Conservation (phyloP, 179 eudicot genomes). For the Amaranthus tricolor region DNA sequence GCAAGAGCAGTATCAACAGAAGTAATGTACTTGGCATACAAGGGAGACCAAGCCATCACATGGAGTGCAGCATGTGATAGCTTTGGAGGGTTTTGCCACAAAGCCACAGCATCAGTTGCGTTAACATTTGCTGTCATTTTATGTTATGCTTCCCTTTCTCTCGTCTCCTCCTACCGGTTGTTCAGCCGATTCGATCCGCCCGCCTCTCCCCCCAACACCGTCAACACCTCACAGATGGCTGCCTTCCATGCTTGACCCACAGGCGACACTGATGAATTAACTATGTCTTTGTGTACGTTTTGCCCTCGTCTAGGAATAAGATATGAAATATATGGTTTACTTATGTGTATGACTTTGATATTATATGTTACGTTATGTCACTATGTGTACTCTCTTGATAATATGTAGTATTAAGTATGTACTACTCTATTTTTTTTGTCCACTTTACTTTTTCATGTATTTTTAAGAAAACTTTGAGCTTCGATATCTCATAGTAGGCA, state of each 20-base stretch:
- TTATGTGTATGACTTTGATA: no score
- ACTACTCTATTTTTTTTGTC: no score
- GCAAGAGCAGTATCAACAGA: slow-evolving; percentile 90
- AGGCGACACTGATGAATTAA: no score
- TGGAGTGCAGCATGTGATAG: slow-evolving; percentile 81
- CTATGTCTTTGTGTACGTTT: no score
- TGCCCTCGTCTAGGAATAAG: no score
- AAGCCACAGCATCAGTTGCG: slow-evolving; percentile 54
- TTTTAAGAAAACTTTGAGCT: no score
- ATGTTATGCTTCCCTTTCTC: slow-evolving; percentile 68
- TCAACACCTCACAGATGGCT: slow-evolving; percentile 39
- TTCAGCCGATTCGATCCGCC: slow-evolving; percentile 86
- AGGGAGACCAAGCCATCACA: slow-evolving; percentile 64
- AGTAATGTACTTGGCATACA: slow-evolving; percentile 71
- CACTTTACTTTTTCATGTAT: no score
- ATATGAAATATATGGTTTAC: no score
- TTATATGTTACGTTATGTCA: no score
- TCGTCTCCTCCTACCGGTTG: slow-evolving; percentile 83
- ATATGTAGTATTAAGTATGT: no score
- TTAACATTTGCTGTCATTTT: slow-evolving; percentile 54
- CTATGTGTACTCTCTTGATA: no score
- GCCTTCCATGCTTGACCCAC: slow-evolving; percentile 29
- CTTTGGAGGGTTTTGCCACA: slow-evolving; percentile 60
- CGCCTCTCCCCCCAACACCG: slow-evolving; percentile 28
- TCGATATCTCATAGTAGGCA: no score